Percentiles rank a stretch among this genome's conserved stretches.
These are phyloP conservation scores for Apiospora malaysiana DNA, from an alignment of 2,329 filamentous ascomycete species.

Conservation along the genomic window DNA sequence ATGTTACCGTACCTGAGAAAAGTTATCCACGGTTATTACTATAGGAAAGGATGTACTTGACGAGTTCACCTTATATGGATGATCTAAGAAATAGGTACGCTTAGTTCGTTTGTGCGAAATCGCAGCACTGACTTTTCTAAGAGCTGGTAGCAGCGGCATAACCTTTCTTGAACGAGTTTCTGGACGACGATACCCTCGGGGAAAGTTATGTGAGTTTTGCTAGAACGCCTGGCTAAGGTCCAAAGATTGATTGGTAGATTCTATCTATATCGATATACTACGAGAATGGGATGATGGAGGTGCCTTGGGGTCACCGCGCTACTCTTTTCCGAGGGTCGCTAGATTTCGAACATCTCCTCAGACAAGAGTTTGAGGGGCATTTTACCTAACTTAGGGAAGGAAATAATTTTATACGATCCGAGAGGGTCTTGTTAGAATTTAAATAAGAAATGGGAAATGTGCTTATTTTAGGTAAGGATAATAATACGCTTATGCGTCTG, in stretches of 20 bases:
- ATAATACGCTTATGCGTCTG: not conserved
- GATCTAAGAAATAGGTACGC: conserved; percentile 6
- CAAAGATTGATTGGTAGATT: conserved; percentile 7
- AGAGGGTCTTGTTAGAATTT: conserved; percentile 3
- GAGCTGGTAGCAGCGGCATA: not conserved
- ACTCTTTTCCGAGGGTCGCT: conserved; percentile 1
- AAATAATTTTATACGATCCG: not conserved
- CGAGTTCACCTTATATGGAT: conserved; percentile 14
- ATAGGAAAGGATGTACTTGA: conserved; percentile 16
- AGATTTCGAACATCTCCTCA: not conserved
- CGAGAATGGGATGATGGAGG: not conserved
- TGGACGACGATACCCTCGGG: conserved; percentile 10
- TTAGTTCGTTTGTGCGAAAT: not conserved
- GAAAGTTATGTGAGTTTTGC: conserved; percentile 7
- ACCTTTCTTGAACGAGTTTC: not conserved
- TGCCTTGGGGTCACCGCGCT: not conserved
- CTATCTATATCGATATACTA: conserved; percentile 17
- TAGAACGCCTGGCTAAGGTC: not conserved
- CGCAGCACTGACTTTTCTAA: conserved; percentile 5
- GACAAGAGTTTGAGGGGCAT: not conserved
- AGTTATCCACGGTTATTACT: conserved; percentile 16
- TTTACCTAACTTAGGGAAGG: not conserved
- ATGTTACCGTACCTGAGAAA: conserved; percentile 21
- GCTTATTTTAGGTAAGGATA: conserved; percentile 12
- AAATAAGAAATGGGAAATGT: conserved; percentile 13